A percentile compares a stretch with the other conserved stretches of the same genome.
Evolutionary conservation across 768 basidiomycete genomes (phyloP).

Genomic region (Termitomyces sp.): DNA sequence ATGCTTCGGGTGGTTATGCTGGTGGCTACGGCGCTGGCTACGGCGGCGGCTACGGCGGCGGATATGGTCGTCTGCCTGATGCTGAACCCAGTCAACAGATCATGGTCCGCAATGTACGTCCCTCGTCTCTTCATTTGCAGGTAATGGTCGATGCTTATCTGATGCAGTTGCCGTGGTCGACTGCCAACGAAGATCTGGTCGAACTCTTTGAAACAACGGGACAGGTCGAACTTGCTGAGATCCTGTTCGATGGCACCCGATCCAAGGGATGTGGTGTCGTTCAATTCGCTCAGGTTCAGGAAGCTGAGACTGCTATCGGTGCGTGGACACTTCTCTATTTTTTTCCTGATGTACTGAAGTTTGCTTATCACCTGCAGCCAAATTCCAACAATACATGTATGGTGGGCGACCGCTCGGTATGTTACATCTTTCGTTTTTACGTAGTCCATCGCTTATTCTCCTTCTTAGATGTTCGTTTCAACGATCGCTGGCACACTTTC

Average conservation of each 20-base stretch:
- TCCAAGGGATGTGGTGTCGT: conserved; percentile 96
- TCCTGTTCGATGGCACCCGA: conserved; percentile 86
- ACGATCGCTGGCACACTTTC: conserved; percentile 94
- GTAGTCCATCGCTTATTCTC: background rate
- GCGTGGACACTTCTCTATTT: conserved; percentile 15
- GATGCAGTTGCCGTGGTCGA: conserved; percentile 91
- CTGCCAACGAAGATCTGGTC: conserved; percentile 96
- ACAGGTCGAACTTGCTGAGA: conserved; percentile 91
- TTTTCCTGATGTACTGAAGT: background rate
- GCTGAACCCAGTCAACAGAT: conserved; percentile 94
- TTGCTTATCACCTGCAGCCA: conserved; percentile 40
- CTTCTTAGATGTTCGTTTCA: conserved; percentile 79
- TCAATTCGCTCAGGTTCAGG: conserved; percentile 80
- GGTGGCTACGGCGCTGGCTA: conserved; percentile 25
- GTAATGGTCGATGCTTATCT: background rate
- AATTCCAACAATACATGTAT: conserved; percentile 95
- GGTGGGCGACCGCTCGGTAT: conserved; percentile 82
- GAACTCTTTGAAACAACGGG: conserved; percentile 98
- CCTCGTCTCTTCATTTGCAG: background rate
- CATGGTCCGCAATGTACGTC: conserved; percentile 94
- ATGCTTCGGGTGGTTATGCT: conserved; percentile 32
- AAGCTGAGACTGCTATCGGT: conserved; percentile 95
- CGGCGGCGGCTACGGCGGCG: conserved; percentile 27
- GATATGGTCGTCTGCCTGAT: conserved; percentile 30
- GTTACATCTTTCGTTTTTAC: conserved; percentile 17